A percentile compares a stretch with the other conserved stretches of the same genome.
These are phyloP conservation scores for Arabidopsis hybrid DNA, from an alignment of 441 rosid genomes.

Conservation along the genomic window DNA sequence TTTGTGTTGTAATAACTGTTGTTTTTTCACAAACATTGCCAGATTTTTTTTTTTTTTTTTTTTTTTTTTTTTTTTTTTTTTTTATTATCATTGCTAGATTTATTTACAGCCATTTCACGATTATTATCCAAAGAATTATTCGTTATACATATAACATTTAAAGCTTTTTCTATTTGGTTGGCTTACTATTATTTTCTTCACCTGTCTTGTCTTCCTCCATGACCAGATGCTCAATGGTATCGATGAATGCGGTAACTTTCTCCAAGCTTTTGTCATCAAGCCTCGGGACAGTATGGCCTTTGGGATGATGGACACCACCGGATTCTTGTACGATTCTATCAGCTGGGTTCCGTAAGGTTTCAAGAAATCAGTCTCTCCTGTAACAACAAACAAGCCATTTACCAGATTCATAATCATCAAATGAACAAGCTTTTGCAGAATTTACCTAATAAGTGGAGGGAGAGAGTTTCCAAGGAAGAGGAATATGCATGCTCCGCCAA, in stretches of 20 bases:
- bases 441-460: conserved; percentile 81
- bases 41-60: too few species aligned
- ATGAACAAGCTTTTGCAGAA: neutral
- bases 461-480: conserved; percentile 59
- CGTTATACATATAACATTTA: neutral
- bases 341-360: conserved; percentile 72
- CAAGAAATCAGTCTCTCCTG: conserved; percentile 88
- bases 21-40: conserved; percentile 2
- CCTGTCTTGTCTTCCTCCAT: conserved; percentile 38
- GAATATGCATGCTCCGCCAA: conserved; percentile 66
- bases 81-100: too few species aligned
- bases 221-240: conserved; percentile 50
- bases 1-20: conserved; percentile 11
- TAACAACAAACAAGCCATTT: conserved; percentile 31
- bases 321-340: conserved; percentile 56
- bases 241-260: conserved; percentile 55
- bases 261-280: conserved; percentile 71
- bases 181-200: conserved; percentile 8
- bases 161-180: conserved; percentile 1
- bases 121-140: neutral
- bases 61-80: too few species aligned
- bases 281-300: conserved; percentile 91
- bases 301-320: conserved; percentile 78
- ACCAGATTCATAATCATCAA: too few species aligned
- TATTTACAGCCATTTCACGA: conserved; percentile 17